Evolutionary conservation across 495 filamentous ascomycete species (phyloP), one percentile per base, ranked within the genome.

Genomic region (Coniosporium apollinis): DNA sequence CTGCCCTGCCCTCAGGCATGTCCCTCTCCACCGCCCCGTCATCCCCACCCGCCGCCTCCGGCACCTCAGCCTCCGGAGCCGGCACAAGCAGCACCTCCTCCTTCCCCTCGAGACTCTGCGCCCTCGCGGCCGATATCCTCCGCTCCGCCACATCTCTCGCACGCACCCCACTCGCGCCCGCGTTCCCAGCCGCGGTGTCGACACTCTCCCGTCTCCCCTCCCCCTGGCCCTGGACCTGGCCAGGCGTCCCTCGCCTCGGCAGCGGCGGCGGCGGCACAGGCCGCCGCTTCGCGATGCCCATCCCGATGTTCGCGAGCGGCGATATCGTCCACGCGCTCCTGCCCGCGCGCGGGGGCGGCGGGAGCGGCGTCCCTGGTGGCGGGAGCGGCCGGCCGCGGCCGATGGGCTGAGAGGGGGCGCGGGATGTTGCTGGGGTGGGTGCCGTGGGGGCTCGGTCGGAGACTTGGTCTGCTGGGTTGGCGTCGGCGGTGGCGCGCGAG

Each of bases 401-500:
- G 8, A 55, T 50, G 13, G 51, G 51, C 28, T 48, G 32, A 5
- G 25, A 19, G 4, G 8, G n/a, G 16, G 28, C 13, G 19, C 18
- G 7, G n/a, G 19, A 10, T 26, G 21, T 19, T 14, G 30, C 9
- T 32, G 30, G 8, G 18, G 1, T 13, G 38, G 9, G 9, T 22
- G 13, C 24, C 28, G 18, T 33, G 18, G 3, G 21, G 16, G n/a
- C 11, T 15, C 5, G 22, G 13, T 19, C 36, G n/a, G 19, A 6
- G 14, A 19, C 0, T 65, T 59, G 11, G 19, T 36, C 7, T 69
- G 64, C 25, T 74, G 69, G 33, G 71, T 70, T 33, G 86, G 65
- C 3, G 81, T 72, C 75, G 4, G 78, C 75, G 3, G 75, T 82
- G 29, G 74, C 74, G 0, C 75, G 70, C 22, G 91, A 64, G 3